phyloP scores from a whole-genome alignment of 805 yeast genomes.

The Nakazawaea pomicola region DNA sequence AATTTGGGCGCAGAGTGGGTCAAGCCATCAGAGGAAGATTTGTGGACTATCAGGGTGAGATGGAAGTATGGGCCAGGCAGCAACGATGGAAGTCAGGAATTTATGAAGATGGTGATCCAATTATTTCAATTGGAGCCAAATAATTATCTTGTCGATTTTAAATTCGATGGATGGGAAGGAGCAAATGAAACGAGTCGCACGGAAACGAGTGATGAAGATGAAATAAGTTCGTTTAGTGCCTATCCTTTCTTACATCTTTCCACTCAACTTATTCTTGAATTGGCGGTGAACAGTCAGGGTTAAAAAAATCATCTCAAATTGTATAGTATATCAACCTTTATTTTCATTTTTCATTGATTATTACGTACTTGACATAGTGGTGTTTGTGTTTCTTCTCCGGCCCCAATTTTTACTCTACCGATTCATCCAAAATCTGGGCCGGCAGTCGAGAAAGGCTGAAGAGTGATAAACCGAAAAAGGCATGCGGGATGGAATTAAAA shows the following conservation, averaged over 20 bases:
- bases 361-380: too few relatives aligned
- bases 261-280: slow-evolving; percentile 88
- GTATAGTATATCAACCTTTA: background rate
- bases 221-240: slow-evolving; percentile 87
- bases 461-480: too few relatives aligned
- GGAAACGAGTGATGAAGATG: slow-evolving; percentile 46
- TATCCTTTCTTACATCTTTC: slow-evolving; percentile 93
- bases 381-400: too few relatives aligned
- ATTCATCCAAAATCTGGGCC: too few relatives aligned
- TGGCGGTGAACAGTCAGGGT: slow-evolving; percentile 88
- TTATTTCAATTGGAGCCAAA: slow-evolving; percentile 93
- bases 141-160: slow-evolving; percentile 93
- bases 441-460: too few relatives aligned
- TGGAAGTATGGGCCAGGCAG: slow-evolving; percentile 68
- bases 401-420: too few relatives aligned
- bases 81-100: slow-evolving; percentile 32
- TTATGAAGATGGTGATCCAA: slow-evolving; percentile 96
- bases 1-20: slow-evolving; percentile 98
- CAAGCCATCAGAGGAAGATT: slow-evolving; percentile 86
- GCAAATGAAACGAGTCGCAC: slow-evolving; percentile 32
- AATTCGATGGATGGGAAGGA: slow-evolving; percentile 95
- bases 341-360: too few relatives aligned
- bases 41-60: slow-evolving; percentile 93
- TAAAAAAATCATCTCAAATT: too few relatives aligned
- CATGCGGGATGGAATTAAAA: too few relatives aligned